Conservation (phyloP, 1,284 basidiomycete genomes). For the Malassezia dermatis region DNA sequence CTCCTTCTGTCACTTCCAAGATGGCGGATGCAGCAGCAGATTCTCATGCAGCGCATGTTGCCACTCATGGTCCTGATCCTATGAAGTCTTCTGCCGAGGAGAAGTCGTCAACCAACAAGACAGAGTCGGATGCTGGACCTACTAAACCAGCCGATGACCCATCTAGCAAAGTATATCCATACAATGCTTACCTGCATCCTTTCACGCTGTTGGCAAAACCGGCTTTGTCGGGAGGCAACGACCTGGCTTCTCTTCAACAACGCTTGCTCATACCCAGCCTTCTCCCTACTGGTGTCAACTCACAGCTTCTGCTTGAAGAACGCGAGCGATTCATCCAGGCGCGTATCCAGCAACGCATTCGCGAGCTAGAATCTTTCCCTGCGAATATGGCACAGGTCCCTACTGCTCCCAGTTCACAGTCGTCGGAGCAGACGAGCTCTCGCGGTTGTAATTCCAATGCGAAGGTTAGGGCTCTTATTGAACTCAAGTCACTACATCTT, state of each 20-base stretch:
- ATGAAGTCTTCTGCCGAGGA: conserved; percentile 8
- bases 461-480: conserved; percentile 81
- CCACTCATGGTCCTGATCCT: conserved; percentile 43
- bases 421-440: background rate
- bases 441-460: conserved; percentile 51
- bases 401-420: conserved; percentile 18
- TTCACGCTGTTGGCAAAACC: conserved; percentile 54
- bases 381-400: conserved; percentile 57
- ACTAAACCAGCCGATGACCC: conserved; percentile 56
- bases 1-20: conserved; percentile 64
- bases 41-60: conserved; percentile 56
- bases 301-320: conserved; percentile 78
- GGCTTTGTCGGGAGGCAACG: conserved; percentile 26
- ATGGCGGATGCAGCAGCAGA: conserved; percentile 61
- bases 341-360: conserved; percentile 75
- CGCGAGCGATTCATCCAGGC: conserved; percentile 82
- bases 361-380: conserved; percentile 73
- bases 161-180: conserved; percentile 76
- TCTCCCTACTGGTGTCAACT: conserved; percentile 86
- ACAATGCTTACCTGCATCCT: conserved; percentile 85
- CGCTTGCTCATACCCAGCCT: conserved; percentile 74
- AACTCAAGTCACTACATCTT: conserved; percentile 82
- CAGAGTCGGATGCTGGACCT: conserved; percentile 26
- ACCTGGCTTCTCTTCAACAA: conserved; percentile 60
- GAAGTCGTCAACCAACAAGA: conserved; percentile 16